A percentile compares a stretch with the other conserved stretches of the same genome.
Conservation (phyloP, 257 asterid species). For the Agastache rugosa region DNA sequence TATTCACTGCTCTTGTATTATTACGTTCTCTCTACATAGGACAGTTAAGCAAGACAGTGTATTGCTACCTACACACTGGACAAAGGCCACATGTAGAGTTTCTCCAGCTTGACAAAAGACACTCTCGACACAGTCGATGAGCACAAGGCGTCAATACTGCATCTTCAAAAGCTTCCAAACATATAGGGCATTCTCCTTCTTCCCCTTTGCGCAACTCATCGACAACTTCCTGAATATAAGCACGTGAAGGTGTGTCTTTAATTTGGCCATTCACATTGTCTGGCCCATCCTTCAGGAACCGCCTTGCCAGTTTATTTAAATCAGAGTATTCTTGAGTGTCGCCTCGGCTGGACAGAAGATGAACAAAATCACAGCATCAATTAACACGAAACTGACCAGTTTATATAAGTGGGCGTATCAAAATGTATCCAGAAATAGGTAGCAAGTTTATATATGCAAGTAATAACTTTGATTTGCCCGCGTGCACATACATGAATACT, state of each 20-base stretch:
- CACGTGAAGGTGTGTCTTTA: slow-evolving; percentile 74
- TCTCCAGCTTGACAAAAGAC: slow-evolving; percentile 95
- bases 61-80: slow-evolving; percentile 93
- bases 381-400: slow-evolving; percentile 13
- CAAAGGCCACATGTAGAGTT: slow-evolving; percentile 78
- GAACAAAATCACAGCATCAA: slow-evolving; percentile 38
- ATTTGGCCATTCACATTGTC: slow-evolving; percentile 57
- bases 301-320: slow-evolving; percentile 85
- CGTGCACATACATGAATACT: not conserved
- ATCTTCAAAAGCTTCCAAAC: slow-evolving; percentile 99
- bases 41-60: slow-evolving; percentile 29
- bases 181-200: slow-evolving; percentile 95
- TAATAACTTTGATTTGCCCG: not conserved
- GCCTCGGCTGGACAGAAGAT: slow-evolving; percentile 77
- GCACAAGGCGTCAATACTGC: slow-evolving; percentile 99
- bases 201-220: slow-evolving; percentile 88
- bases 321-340: slow-evolving; percentile 97
- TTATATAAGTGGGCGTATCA: not conserved
- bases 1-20: not conserved
- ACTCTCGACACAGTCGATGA: slow-evolving; percentile 93
- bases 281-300: slow-evolving; percentile 74
- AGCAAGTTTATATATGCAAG: slow-evolving; percentile 10
- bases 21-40: slow-evolving; percentile 1
- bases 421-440: slow-evolving; percentile 1
- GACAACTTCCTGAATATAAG: slow-evolving; percentile 89